These are phyloP conservation scores for Areca catechu DNA, from an alignment of 176 grass and related monocot species.

Conservation along the genomic window DNA sequence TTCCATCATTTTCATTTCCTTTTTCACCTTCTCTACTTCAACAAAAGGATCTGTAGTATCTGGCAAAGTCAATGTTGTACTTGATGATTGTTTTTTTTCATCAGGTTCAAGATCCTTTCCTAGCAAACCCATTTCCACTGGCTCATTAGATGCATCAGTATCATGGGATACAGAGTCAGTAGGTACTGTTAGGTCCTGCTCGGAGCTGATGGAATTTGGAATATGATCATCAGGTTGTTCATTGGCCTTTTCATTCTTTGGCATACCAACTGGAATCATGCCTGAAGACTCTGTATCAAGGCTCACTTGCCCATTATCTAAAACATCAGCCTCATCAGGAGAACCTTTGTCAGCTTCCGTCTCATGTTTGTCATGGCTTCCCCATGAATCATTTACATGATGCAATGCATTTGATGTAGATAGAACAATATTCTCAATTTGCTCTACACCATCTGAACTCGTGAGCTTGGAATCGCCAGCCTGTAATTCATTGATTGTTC, in stretches of 20 bases:
- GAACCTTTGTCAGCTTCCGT: slow-evolving; percentile 24
- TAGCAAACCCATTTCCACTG: slow-evolving; percentile 26
- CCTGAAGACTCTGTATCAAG: slow-evolving; percentile 21
- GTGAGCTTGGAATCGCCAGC: slow-evolving; percentile 10
- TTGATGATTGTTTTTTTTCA: slow-evolving; percentile 25
- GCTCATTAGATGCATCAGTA: slow-evolving; percentile 24
- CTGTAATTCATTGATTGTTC: background rate
- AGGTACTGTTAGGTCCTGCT: slow-evolving; percentile 19
- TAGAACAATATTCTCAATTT: slow-evolving; percentile 20
- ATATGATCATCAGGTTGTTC: slow-evolving; percentile 15
- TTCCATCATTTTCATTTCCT: slow-evolving; percentile 97
- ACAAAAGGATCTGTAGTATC: slow-evolving; percentile 27
- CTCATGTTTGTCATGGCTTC: slow-evolving; percentile 21
- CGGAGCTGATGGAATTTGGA: slow-evolving; percentile 21
- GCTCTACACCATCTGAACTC: slow-evolving; percentile 20
- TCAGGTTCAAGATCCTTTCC: slow-evolving; percentile 32
- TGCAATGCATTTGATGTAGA: slow-evolving; percentile 23
- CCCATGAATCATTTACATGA: slow-evolving; percentile 28
- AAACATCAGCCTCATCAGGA: slow-evolving; percentile 22
- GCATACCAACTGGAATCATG: slow-evolving; percentile 7
- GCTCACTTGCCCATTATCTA: slow-evolving; percentile 25
- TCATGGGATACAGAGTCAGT: slow-evolving; percentile 20
- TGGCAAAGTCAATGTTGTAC: slow-evolving; percentile 26
- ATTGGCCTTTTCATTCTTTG: slow-evolving; percentile 19
- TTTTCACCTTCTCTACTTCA: slow-evolving; percentile 74